Conservation (phyloP, 2,329 filamentous ascomycete genomes). For the Rhynchosporium graminicola region DNA sequence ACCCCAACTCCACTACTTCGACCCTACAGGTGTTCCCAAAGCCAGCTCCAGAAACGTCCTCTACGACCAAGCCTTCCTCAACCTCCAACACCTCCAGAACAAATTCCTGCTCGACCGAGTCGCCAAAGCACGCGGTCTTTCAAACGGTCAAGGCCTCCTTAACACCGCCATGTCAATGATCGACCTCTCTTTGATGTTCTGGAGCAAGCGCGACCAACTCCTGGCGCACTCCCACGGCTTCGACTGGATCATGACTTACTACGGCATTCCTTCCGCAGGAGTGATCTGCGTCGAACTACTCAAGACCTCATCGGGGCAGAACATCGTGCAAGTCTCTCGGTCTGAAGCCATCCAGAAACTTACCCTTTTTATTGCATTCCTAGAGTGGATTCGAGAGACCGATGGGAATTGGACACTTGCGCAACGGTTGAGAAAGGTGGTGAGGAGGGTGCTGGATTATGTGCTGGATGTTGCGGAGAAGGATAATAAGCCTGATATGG, state of each 20-base stretch:
- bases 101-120: slow-evolving; percentile 37
- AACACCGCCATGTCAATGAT: slow-evolving; percentile 37
- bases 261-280: slow-evolving; percentile 36
- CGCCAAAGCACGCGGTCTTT: slow-evolving; percentile 30
- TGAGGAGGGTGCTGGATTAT: slow-evolving; percentile 34
- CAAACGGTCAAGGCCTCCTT: slow-evolving; percentile 32
- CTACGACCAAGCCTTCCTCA: slow-evolving; percentile 29
- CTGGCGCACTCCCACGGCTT: slow-evolving; percentile 29
- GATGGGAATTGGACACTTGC: slow-evolving; percentile 38
- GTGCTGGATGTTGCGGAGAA: slow-evolving; percentile 30
- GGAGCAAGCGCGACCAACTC: slow-evolving; percentile 36
- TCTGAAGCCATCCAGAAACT: slow-evolving; percentile 37
- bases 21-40: slow-evolving; percentile 26
- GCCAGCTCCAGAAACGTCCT: slow-evolving; percentile 24
- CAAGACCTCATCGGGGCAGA: slow-evolving; percentile 26
- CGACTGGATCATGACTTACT: slow-evolving; percentile 37
- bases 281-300: slow-evolving; percentile 38
- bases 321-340: slow-evolving; percentile 30
- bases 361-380: slow-evolving; percentile 38
- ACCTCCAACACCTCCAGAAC: slow-evolving; percentile 36
- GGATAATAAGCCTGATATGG: neutral
- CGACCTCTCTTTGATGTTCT: slow-evolving; percentile 35
- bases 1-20: slow-evolving; percentile 32
- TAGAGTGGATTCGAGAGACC: slow-evolving; percentile 39
- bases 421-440: slow-evolving; percentile 31